phyloP scores from a whole-genome alignment of 2,329 filamentous ascomycete genomes.

The Ceratocystis cubensis region DNA sequence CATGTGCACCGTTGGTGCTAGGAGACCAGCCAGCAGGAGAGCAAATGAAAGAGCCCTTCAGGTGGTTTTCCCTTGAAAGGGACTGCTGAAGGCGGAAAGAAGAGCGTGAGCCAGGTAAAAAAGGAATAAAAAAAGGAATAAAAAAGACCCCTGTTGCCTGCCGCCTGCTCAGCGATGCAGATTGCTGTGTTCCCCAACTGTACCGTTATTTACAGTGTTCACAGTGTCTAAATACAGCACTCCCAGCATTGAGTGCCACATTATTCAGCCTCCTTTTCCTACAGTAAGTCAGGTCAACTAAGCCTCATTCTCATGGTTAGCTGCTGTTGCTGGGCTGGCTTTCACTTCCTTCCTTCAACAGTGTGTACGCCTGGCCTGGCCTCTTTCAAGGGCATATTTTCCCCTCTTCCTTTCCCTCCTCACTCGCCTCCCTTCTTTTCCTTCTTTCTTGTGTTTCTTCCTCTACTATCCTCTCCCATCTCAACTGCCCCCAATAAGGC shows the following conservation, averaged over 20 bases:
- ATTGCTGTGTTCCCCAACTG: background rate
- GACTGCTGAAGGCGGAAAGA: background rate
- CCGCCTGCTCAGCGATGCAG: background rate
- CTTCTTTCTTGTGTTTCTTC: slow-evolving; percentile 19
- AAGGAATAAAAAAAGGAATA: background rate
- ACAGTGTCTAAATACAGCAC: slow-evolving; percentile 3
- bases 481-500: background rate
- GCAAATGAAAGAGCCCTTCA: too few relatives aligned
- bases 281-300: background rate
- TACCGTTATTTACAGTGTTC: background rate
- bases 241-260: background rate
- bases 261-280: slow-evolving; percentile 11
- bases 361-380: background rate
- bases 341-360: background rate
- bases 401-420: slow-evolving; percentile 18
- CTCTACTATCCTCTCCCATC: background rate
- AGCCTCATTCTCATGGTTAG: background rate
- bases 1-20: background rate
- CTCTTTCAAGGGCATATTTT: slow-evolving; percentile 4
- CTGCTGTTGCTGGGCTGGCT: background rate
- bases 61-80: background rate
- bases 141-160: background rate
- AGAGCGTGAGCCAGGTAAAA: background rate
- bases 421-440: slow-evolving; percentile 20
- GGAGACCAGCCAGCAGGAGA: too few relatives aligned